Conservation (phyloP, 495 filamentous ascomycete species). For the Annulohypoxylon maeteangense region DNA sequence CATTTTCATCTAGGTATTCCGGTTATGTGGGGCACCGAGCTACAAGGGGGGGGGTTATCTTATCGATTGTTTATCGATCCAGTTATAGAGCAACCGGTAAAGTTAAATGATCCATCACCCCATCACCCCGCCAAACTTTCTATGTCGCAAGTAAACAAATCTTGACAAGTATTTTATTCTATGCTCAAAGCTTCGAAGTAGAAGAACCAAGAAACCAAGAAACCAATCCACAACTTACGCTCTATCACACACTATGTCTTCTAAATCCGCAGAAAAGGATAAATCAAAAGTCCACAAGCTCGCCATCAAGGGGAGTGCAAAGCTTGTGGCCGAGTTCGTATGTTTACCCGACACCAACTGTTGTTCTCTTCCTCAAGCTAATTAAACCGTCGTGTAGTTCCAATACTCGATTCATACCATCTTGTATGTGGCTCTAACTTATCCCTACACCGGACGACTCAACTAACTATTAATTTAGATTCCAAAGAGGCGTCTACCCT, state of each 20-base stretch:
- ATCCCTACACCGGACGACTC: neutral
- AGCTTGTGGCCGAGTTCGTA: slow-evolving; percentile 94
- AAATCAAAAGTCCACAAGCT: slow-evolving; percentile 95
- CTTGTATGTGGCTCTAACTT: slow-evolving; percentile 62
- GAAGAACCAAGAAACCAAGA: neutral
- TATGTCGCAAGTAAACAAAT: slow-evolving; percentile 46
- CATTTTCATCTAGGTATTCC: neutral
- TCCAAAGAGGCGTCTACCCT: slow-evolving; percentile 96
- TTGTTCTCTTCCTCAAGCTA: neutral
- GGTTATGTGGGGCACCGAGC: neutral
- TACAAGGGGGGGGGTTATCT: slow-evolving; percentile 9
- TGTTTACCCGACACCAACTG: slow-evolving; percentile 44
- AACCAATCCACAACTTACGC: neutral
- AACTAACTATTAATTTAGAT: slow-evolving; percentile 58
- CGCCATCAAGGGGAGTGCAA: slow-evolving; percentile 91
- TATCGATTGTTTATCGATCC: slow-evolving; percentile 21
- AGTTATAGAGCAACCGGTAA: neutral
- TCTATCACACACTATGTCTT: slow-evolving; percentile 30
- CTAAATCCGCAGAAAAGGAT: slow-evolving; percentile 67
- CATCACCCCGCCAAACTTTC: slow-evolving; percentile 47
- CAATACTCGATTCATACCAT: slow-evolving; percentile 98
- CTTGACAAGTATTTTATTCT: neutral
- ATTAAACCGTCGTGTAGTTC: slow-evolving; percentile 66
- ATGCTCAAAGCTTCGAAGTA: neutral
- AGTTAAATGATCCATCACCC: neutral